A percentile compares a stretch with the other conserved stretches of the same genome.
Conservation (phyloP, 1,284 basidiomycete species). For the Gymnopus androsaceus region DNA sequence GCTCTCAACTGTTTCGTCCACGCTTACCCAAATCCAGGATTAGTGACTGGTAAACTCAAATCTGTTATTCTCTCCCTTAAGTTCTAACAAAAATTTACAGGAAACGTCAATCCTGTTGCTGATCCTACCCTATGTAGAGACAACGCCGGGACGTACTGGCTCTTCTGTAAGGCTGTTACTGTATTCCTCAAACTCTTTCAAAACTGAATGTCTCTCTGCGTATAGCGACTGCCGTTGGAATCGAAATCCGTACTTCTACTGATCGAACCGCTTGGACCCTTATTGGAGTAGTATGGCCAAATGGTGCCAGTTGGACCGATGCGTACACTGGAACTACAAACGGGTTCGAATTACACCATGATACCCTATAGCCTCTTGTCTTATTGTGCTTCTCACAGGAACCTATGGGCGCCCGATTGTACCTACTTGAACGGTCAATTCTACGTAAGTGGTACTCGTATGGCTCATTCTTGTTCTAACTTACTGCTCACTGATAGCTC, state of each 20-base stretch:
- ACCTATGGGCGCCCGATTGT: conserved; percentile 58
- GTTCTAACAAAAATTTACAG: not conserved
- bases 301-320: conserved; percentile 52
- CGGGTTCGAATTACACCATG: conserved; percentile 33
- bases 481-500: conserved; percentile 28
- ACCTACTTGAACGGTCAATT: conserved; percentile 46
- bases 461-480: not conserved
- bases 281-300: conserved; percentile 50
- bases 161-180: conserved; percentile 43
- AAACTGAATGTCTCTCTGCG: not conserved
- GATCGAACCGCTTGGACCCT: conserved; percentile 53
- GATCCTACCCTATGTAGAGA: conserved; percentile 56
- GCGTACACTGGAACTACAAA: conserved; percentile 50
- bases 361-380: not conserved
- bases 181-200: not conserved
- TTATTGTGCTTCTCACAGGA: conserved; percentile 24
- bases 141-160: conserved; percentile 48
- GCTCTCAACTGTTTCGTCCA: not conserved
- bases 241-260: conserved; percentile 53
- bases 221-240: conserved; percentile 48
- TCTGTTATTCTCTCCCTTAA: not conserved
- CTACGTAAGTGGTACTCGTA: conserved; percentile 32
- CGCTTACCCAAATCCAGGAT: conserved; percentile 13
- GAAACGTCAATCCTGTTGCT: conserved; percentile 30
- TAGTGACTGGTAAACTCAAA: conserved; percentile 20